Percentiles rank a stretch among this genome's conserved stretches.
Conservation (phyloP, 2,329 filamentous ascomycete genomes). For the Pseudocercospora vitis region DNA sequence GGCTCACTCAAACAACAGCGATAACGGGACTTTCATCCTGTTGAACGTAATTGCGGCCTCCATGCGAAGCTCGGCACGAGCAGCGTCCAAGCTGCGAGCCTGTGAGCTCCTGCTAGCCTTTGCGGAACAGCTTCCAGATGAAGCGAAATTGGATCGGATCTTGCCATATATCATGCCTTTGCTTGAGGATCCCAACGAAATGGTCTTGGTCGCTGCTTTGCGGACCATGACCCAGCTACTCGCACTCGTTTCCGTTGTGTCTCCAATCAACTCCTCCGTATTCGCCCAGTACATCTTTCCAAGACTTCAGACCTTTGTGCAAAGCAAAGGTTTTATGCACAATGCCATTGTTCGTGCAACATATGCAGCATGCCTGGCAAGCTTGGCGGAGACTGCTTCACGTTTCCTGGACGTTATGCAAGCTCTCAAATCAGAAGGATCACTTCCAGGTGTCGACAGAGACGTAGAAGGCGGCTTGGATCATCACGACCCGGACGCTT, state of each 20-base stretch:
- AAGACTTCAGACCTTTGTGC: conserved; percentile 58
- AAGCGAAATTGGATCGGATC: conserved; percentile 91
- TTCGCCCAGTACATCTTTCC: conserved; percentile 67
- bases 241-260: conserved; percentile 83
- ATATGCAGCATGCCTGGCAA: conserved; percentile 89
- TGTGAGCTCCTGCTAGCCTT: conserved; percentile 92
- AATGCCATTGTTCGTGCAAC: conserved; percentile 76
- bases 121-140: conserved; percentile 85
- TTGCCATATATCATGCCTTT: conserved; percentile 85
- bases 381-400: conserved; percentile 79
- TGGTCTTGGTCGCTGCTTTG: conserved; percentile 82
- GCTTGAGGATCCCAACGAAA: conserved; percentile 76
- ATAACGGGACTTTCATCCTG: conserved; percentile 92
- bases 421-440: conserved; percentile 78
- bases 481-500: conserved; percentile 64
- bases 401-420: conserved; percentile 89
- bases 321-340: conserved; percentile 46
- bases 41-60: conserved; percentile 85
- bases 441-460: conserved; percentile 74
- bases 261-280: conserved; percentile 67
- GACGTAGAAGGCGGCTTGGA: conserved; percentile 72
- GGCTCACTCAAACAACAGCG: conserved; percentile 60
- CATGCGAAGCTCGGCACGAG: conserved; percentile 81
- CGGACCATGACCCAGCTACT: conserved; percentile 85
- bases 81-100: conserved; percentile 81